Base-by-base conservation (phyloP, 2,329 filamentous ascomycete genomes). In the Alternaria novae-zelandiae region DNA sequence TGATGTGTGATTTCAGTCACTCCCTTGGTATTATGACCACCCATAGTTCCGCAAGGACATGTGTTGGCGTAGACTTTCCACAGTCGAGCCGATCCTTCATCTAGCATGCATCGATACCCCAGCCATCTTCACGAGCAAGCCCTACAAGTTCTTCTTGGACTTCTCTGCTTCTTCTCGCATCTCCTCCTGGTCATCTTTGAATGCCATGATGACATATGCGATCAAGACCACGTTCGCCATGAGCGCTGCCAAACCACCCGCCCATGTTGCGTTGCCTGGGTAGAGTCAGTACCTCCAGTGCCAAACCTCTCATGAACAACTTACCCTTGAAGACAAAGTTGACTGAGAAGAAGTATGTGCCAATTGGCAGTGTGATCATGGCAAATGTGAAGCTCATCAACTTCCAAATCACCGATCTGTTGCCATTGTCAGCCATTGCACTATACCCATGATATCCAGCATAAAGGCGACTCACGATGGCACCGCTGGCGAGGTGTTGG, bases 151-250 rank as follows among this genome's bases (percentile, higher is more conserved):
- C 72, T 84, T 84, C 68, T 69, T 73, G 7, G 61, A 57, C 61
- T 80, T 78, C 61, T 83, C 83, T 64, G 83, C 83, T 11, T 80
- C 82, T 55, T 81, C 81, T 57, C 81, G 77, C 56, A 80, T 79
- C 66, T 86, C 84, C 11, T 80, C 81, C 63, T 87, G 84, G 75
- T 98, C 96, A 79, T 99, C 96, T 65, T 87, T 89, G 87, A 97
- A 94, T 5, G 96, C 96, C 20, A 97, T 93, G 60, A 97, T 83
- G 46, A 98, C 88, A 80, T 98, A 99, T n/a, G 87, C 89, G 61
- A 98, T 87, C 54, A 99, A 83, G 4, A 99, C 93, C 2, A 96
- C 87, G 73, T 99, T 99, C 12, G 96, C 96, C 79, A 96, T 89
- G 54, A 98, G 82, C 20, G 96, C 96, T 2, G 96, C 96, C 32